Conservation (phyloP, 169 alveolate genomes). For the Cryptosporidium xiaoi region DNA sequence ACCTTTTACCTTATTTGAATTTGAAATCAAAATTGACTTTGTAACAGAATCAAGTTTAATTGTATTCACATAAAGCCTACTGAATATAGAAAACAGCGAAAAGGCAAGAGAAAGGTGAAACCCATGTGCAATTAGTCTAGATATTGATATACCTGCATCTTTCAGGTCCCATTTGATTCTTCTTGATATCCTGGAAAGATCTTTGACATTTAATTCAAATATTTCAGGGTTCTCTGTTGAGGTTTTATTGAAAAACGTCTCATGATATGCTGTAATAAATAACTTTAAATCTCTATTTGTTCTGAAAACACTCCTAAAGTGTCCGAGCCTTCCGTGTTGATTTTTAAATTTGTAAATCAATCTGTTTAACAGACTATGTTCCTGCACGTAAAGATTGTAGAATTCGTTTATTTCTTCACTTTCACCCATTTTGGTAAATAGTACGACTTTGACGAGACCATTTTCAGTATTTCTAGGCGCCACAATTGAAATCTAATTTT, state of each 20-base stretch:
- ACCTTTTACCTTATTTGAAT: background rate
- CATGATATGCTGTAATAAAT: constrained; percentile 17
- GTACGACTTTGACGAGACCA: no score
- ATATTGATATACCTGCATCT: constrained; percentile 51
- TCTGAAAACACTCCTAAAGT: constrained; percentile 41
- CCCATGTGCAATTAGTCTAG: constrained; percentile 66
- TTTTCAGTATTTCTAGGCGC: background rate
- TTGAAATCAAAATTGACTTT: background rate
- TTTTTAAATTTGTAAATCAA: constrained; percentile 61
- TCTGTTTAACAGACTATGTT: constrained; percentile 8
- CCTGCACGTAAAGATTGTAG: constrained; percentile 13
- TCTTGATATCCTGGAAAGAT: constrained; percentile 21
- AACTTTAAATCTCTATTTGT: constrained; percentile 31
- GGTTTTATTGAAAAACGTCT: constrained; percentile 14
- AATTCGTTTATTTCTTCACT: constrained; percentile 13
- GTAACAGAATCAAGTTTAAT: constrained; percentile 2
- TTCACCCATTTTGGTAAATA: no score
- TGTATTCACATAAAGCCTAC: constrained; percentile 27
- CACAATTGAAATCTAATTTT: background rate
- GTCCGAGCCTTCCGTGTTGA: constrained; percentile 64
- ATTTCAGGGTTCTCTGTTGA: constrained; percentile 33
- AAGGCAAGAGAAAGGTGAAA: constrained; percentile 37
- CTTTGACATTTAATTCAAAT: constrained; percentile 15
- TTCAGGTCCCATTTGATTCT: constrained; percentile 65
- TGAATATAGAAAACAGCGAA: constrained; percentile 18